Base-by-base conservation (phyloP, 257 asterid species). In the Solanum phureja region DNA sequence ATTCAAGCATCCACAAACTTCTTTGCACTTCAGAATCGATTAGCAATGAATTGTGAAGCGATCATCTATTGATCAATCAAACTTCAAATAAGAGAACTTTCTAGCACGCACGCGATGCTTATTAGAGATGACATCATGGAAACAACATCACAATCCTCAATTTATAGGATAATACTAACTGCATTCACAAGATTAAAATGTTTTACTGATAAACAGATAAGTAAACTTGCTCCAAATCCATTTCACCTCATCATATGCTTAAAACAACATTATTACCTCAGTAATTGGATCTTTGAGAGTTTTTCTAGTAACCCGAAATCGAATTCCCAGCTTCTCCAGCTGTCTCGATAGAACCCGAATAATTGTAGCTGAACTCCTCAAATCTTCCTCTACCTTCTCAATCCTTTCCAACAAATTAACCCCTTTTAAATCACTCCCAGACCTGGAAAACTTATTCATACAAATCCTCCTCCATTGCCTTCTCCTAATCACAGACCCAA, bases 401-500 rank as follows among this genome's bases (percentile, higher is more conserved):
- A 95, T 94, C 88, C 98, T 94, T 74, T 91, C 96, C 92, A 90
- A 89, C 90, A 94, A 91, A 90, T 93, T 91, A 86, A 88, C 92
- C 79, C 90, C 93, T 8, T 69, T 68, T 7, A 85, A 83, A 38
- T 86, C 85, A 84, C 86, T 58, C 52, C 92, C 89, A 2, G 87
- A 40, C 83, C 93, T 90, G 11, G 94, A 91, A 69, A 89, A 82
- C n/a, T 91, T 93, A 27, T 86, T 88, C 66, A 88, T 91, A 83
- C 94, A 93, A 89, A 93, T 90, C 93, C 96, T 93, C 91, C 89
- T 87, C 98, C 98, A 96, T 83, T 96, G 99, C 94, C 97, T 92
- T 92, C 95, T 91, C 92, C 98, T 90, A 77, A 97, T 94, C 88
- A 90, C 91, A 77, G 95, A 93, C 81, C 98, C 98, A 81, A 92